Base-by-base conservation (phyloP, 2,329 filamentous ascomycete genomes). In the Sclerotinia spermophila region DNA sequence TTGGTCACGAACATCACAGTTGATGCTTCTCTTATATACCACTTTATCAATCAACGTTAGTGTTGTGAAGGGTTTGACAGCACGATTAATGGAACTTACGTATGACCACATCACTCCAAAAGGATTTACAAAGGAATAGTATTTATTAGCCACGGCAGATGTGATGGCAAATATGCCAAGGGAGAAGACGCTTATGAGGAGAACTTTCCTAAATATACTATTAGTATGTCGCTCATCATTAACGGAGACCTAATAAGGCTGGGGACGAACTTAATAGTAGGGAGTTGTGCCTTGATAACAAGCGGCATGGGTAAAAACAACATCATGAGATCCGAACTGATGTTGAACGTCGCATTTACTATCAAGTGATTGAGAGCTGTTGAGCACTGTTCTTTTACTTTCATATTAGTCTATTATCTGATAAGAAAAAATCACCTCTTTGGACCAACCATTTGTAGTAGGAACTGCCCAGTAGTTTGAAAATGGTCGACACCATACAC, bases 291-390 rank as follows among this genome's bases (percentile, higher is more conserved):
- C 38, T 82, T 74, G 7, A 79, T 70, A 27, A 79, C 75, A 51
- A 85, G 76, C 1, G 87, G 86, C 73, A 89, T 81, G 1, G 87
- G 86, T 30, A 90, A 84, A 5, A 82, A 76, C 40, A 90, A 84
- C 76, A 90, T 89, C 80, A 86, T 82, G 19, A 88, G 51, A 73
- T 90, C 88, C 38, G 86, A 88, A 3, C 85, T 84, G 64, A 89
- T 84, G 74, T 90, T 90, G 76, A 90, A 84, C 5, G 83, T 81
- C 1, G 85, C 84, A 71, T 89, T 87, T 24, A 85, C 84, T 66
- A 88, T 87, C 17, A 87, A 82, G 74, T 88, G 88, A 75, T 87
- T 81, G 24, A 84, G 81, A 2, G 85, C 83, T 0, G 86, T 84
- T 1, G 86, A 85, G 76, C 87, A 89, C 81, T 89, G 86, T 1